A percentile compares a stretch with the other conserved stretches of the same genome.
phyloP scores from a whole-genome alignment of 768 basidiomycete species.

The Mycena galericulata region DNA sequence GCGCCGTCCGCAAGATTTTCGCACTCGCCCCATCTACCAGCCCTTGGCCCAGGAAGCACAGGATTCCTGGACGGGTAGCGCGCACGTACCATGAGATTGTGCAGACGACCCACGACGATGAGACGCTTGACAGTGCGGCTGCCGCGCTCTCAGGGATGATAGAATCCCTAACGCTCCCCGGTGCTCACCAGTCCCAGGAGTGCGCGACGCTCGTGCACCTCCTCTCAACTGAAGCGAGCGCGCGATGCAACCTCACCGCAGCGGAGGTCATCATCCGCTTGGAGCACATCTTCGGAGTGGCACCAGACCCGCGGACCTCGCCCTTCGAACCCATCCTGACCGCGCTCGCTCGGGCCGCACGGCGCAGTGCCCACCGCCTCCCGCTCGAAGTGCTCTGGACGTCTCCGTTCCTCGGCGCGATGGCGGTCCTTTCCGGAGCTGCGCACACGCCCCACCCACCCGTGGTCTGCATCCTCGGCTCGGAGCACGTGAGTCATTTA shows the following conservation, averaged over 20 bases:
- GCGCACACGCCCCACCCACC: background rate
- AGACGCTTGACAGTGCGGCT: constrained; percentile 23
- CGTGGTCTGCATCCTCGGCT: background rate
- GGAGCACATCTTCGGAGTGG: background rate
- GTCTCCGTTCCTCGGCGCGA: too few relatives aligned
- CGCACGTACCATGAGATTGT: constrained; percentile 14
- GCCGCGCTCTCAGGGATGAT: constrained; percentile 12
- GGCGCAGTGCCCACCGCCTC: too few relatives aligned
- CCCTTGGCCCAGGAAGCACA: background rate
- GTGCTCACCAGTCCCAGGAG: background rate
- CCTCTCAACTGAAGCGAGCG: background rate
- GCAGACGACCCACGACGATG: constrained; percentile 19
- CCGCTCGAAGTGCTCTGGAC: too few relatives aligned
- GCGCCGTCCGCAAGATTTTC: background rate
- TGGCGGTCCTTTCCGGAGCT: background rate
- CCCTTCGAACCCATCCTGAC: background rate
- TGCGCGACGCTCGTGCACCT: background rate
- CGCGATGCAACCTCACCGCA: background rate
- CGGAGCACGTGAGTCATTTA: background rate
- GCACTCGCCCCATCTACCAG: background rate
- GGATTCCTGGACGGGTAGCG: background rate
- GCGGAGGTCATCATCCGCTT: background rate
- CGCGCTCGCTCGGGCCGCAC: background rate
- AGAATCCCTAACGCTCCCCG: background rate
- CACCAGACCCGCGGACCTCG: background rate